Evolutionary conservation across 192 early-diverging fungal genomes (phyloP).

Genomic region (Paraglomus brasilianum): DNA sequence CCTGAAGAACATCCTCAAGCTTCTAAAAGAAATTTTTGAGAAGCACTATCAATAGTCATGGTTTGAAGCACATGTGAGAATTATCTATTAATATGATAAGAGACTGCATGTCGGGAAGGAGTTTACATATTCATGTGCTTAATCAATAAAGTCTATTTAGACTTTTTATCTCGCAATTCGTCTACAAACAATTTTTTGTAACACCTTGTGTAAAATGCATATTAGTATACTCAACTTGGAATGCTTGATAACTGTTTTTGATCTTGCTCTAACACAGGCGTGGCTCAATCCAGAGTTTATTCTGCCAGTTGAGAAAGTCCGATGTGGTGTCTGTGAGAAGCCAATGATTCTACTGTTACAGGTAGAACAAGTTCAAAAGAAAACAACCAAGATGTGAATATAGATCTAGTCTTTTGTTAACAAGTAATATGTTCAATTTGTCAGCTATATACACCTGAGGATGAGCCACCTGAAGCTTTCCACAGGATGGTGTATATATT

Average conservation of each 20-base stretch:
- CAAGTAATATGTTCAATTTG: neutral
- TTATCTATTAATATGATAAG: too few relatives aligned
- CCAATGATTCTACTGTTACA: slow-evolving; percentile 81
- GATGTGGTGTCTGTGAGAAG: slow-evolving; percentile 70
- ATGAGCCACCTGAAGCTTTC: slow-evolving; percentile 80
- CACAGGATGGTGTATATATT: slow-evolving; percentile 92
- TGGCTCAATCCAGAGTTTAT: slow-evolving; percentile 81
- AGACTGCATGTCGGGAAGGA: too few relatives aligned
- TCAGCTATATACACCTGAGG: slow-evolving; percentile 90
- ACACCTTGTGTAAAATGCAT: neutral
- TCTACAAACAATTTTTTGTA: slow-evolving; percentile 1
- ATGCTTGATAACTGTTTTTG: neutral
- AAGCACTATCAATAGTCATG: too few relatives aligned
- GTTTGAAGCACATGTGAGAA: too few relatives aligned
- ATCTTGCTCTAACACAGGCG: slow-evolving; percentile 38
- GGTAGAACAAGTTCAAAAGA: slow-evolving; percentile 58
- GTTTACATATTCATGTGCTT: too few relatives aligned
- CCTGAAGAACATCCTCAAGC: neutral
- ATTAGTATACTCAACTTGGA: neutral
- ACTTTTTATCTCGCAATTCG: too few relatives aligned
- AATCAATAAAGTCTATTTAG: too few relatives aligned
- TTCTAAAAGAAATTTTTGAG: neutral
- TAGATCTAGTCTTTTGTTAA: slow-evolving; percentile 1
- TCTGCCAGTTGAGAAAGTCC: slow-evolving; percentile 55
- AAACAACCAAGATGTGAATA: neutral